A percentile compares a stretch with the other conserved stretches of the same genome.
phyloP scores from a whole-genome alignment of 2,329 filamentous ascomycete species.

The Neofusicoccum sp. region DNA sequence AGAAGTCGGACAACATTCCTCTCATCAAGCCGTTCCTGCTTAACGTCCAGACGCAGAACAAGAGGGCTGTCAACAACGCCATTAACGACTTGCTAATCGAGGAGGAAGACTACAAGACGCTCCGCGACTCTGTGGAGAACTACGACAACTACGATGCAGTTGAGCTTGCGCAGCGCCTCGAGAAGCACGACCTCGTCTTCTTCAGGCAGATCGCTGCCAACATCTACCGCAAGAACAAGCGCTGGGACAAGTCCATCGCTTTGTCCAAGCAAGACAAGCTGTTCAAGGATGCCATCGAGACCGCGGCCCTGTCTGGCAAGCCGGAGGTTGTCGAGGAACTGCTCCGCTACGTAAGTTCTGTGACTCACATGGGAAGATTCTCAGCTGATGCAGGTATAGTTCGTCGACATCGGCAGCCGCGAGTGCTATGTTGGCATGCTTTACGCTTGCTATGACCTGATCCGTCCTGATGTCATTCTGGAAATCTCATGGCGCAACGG shows the following conservation, averaged over 20 bases:
- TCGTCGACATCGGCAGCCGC: constrained; percentile 97
- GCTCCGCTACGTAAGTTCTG: constrained; percentile 84
- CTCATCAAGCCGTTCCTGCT: constrained; percentile 98
- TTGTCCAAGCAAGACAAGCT: constrained; percentile 99
- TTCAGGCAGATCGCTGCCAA: constrained; percentile 98
- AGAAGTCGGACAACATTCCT: constrained; percentile 96
- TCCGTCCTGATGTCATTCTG: constrained; percentile 88
- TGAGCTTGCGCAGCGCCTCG: constrained; percentile 85
- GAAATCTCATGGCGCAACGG: constrained; percentile 97
- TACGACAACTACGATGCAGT: constrained; percentile 99
- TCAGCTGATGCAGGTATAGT: constrained; percentile 60
- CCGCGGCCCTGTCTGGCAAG: constrained; percentile 89
- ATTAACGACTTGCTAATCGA: constrained; percentile 98
- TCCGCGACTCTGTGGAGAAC: constrained; percentile 96
- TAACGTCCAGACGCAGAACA: constrained; percentile 95
- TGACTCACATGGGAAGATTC: constrained; percentile 1
- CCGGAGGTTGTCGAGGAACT: constrained; percentile 92
- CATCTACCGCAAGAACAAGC: constrained; percentile 99
- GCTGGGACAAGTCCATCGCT: constrained; percentile 98
- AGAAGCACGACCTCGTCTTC: constrained; percentile 98
- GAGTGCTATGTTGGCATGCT: constrained; percentile 99
- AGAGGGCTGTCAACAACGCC: constrained; percentile 95
- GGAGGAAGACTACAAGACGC: constrained; percentile 98
- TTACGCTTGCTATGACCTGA: constrained; percentile 96
- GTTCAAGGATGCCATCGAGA: constrained; percentile 99